Evolutionary conservation across 2,329 filamentous ascomycete genomes (phyloP), one percentile per base, ranked within the genome.

Genomic region (Fusarium sacchari): DNA sequence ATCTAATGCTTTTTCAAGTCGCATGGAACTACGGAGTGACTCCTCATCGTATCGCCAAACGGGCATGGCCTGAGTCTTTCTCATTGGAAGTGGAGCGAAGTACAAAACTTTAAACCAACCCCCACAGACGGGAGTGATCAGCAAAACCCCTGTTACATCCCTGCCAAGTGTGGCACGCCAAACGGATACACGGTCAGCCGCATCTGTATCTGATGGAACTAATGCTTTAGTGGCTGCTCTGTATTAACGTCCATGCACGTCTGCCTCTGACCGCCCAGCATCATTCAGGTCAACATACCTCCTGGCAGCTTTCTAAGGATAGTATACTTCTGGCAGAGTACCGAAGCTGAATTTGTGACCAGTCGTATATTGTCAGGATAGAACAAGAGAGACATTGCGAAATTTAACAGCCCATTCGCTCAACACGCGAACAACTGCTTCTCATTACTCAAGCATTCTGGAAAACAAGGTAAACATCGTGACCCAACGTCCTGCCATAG

Each of bases 121-220:
- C 26, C 52, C 34, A 30, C 60, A 40, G 13, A n/a, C n/a, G n/a
- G n/a, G n/a, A 44, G n/a, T 63, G 52, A 60, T 63, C 60, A 24
- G 26, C 52, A 17, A 55, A 20, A 50, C 59, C 46, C 59, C n/a
- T 55, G 39, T 58, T 46, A 11, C 26, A 28, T 15, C 55, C 40
- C 40, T 58, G 55, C 37, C 22, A 26, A 24, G 32, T 22, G 57
- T 20, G 42, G 22, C 32, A 26, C n/a, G 9, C 28, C 40, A 61
- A 55, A 44, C 55, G 43, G 65, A 46, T 42, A 39, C 56, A 46
- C 46, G 18, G 46, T 67, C 62, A 73, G 69, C 71, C 69, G 67
- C 71, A 74, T 24, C 62, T 63, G 71, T 26, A 71, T n/a, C 62
- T 47, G 69, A 26, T 28, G 26, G 20, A 46, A 32, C 60, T 59